Conservation (phyloP, 768 basidiomycete genomes). For the Xerocomus brunneocitrinus region DNA sequence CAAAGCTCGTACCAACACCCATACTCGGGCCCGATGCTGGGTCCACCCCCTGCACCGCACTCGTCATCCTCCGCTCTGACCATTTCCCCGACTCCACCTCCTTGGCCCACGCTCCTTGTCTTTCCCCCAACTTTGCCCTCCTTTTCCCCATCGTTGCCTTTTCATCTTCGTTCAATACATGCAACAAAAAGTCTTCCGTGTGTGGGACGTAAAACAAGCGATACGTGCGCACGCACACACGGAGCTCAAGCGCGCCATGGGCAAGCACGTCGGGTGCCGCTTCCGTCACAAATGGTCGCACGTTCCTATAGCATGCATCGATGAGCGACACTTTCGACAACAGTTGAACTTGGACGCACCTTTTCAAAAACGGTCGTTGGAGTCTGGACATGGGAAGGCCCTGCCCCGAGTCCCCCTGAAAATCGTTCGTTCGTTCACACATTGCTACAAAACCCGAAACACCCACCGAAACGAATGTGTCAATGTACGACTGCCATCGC, state of each 20-base stretch:
- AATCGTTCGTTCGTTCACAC: not conserved
- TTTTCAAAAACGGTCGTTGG: slow-evolving; percentile 60
- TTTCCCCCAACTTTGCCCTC: slow-evolving; percentile 5
- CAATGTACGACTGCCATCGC: slow-evolving; percentile 77
- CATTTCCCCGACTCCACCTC: slow-evolving; percentile 14
- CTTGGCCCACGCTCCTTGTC: slow-evolving; percentile 12
- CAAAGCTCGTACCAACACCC: not conserved
- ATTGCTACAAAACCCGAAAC: not conserved
- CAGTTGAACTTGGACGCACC: slow-evolving; percentile 37
- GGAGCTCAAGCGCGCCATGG: slow-evolving; percentile 68
- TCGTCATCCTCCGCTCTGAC: slow-evolving; percentile 1
- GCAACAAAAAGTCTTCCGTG: slow-evolving; percentile 24
- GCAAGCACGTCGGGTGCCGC: slow-evolving; percentile 43
- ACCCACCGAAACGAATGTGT: slow-evolving; percentile 66
- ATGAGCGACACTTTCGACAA: not conserved
- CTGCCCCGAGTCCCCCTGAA: slow-evolving; percentile 55
- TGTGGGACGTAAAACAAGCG: slow-evolving; percentile 25
- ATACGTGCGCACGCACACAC: slow-evolving; percentile 63
- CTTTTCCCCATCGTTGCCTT: not conserved
- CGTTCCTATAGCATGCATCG: slow-evolving; percentile 16
- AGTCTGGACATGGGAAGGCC: slow-evolving; percentile 45
- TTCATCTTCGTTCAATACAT: slow-evolving; percentile 6
- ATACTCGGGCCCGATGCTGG: not conserved
- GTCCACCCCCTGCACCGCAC: not conserved
- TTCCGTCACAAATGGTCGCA: slow-evolving; percentile 14